These are phyloP conservation scores for Luffa acutangula DNA, from an alignment of 306 rosid species.

Conservation along the genomic window DNA sequence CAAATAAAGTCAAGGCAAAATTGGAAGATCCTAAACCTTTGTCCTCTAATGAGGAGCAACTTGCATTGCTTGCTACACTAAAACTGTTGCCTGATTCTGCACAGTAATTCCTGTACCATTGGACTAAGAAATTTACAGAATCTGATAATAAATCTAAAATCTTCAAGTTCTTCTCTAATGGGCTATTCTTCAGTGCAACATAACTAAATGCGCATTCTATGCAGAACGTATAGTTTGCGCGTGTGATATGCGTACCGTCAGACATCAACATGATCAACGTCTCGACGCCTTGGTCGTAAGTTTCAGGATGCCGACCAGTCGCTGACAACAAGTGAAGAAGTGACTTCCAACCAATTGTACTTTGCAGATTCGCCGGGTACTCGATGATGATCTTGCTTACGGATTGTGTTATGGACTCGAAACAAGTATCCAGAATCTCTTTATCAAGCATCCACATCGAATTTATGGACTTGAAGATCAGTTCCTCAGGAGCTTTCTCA, in stretches of 20 bases:
- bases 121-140: conserved; percentile 47
- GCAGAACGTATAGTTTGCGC: conserved; percentile 46
- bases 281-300: conserved; percentile 60
- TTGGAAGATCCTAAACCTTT: conserved; percentile 33
- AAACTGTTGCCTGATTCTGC: conserved; percentile 43
- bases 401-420: conserved; percentile 40
- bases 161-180: conserved; percentile 62
- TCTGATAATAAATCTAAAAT: conserved; percentile 52
- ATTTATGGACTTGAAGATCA: conserved; percentile 76
- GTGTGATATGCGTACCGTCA: conserved; percentile 31
- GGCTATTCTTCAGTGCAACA: conserved; percentile 70
- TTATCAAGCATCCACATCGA: conserved; percentile 90
- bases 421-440: conserved; percentile 66
- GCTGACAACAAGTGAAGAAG: conserved; percentile 58
- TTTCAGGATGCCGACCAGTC: conserved; percentile 57
- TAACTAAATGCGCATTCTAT: conserved; percentile 70
- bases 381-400: conserved; percentile 44
- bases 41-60: conserved; percentile 56
- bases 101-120: conserved; percentile 47
- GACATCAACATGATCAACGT: conserved; percentile 55
- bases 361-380: conserved; percentile 62
- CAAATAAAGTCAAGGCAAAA: conserved; percentile 44
- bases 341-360: conserved; percentile 72
- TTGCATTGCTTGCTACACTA: conserved; percentile 36
- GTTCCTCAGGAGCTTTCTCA: conserved; percentile 58